Evolutionary conservation across 2,329 filamentous ascomycete species (phyloP).

Genomic region (Exophiala calicioides): DNA sequence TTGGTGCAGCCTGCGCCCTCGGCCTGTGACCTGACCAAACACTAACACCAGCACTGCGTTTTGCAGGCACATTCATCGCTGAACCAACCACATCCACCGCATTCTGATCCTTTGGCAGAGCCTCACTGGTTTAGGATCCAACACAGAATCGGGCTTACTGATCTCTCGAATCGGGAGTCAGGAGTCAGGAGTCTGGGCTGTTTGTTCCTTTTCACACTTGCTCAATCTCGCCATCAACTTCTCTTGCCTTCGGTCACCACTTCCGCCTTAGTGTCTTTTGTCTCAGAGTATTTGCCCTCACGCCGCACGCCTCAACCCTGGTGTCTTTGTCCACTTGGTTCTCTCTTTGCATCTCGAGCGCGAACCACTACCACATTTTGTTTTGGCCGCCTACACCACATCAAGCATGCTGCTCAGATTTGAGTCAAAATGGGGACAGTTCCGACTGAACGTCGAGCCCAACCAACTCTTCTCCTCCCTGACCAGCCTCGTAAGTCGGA

Average conservation of each 20-base stretch:
- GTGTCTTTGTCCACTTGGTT: not conserved
- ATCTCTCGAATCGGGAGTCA: not conserved
- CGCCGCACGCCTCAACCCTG: not conserved
- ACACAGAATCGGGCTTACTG: too few species aligned
- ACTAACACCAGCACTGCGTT: too few species aligned
- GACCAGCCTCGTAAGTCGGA: conserved; percentile 45
- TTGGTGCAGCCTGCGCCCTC: too few species aligned
- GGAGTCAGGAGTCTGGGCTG: not conserved
- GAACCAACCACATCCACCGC: too few species aligned
- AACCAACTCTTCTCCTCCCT: conserved; percentile 68
- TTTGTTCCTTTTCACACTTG: conserved; percentile 3
- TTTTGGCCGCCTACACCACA: not conserved
- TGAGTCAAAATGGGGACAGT: conserved; percentile 88
- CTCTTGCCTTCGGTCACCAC: not conserved
- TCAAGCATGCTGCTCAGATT: conserved; percentile 75
- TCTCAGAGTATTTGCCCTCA: not conserved
- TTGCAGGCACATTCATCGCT: too few species aligned
- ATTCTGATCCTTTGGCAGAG: too few species aligned
- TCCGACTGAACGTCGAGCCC: conserved; percentile 76
- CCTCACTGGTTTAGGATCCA: too few species aligned
- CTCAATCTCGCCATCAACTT: not conserved
- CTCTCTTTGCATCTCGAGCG: not conserved
- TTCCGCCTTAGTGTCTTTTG: not conserved
- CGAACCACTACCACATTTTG: conserved; percentile 4
- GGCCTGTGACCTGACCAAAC: too few species aligned